phyloP scores from a whole-genome alignment of 2,329 filamentous ascomycete species.

The Cladobotryum mycophilum region DNA sequence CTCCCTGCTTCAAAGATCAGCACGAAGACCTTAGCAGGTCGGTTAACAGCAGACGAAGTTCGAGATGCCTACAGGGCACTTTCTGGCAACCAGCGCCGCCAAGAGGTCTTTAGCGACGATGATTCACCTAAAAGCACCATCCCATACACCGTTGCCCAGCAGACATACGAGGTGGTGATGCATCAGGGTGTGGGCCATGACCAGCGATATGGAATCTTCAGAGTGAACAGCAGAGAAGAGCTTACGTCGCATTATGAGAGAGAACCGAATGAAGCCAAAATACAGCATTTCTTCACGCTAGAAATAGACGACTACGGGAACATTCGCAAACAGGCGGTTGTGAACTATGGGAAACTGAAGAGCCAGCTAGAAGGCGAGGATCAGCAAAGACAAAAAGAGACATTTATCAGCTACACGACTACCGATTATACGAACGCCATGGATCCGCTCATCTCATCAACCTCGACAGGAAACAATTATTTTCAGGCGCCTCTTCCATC shows the following conservation, averaged over 20 bases:
- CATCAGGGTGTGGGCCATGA: neutral
- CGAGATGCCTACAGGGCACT: slow-evolving; percentile 8
- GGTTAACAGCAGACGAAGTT: slow-evolving; percentile 1
- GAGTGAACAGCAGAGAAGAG: neutral
- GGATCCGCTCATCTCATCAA: too few species aligned
- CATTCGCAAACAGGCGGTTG: too few species aligned
- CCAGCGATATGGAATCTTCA: neutral
- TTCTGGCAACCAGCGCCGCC: neutral
- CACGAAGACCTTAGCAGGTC: neutral
- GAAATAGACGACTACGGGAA: too few species aligned
- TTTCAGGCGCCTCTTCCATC: too few species aligned
- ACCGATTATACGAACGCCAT: too few species aligned
- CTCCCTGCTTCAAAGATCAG: neutral
- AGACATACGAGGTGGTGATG: neutral
- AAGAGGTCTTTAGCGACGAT: neutral
- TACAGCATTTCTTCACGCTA: too few species aligned
- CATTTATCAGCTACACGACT: too few species aligned
- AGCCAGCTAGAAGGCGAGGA: too few species aligned
- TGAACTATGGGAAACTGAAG: too few species aligned
- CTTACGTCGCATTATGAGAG: neutral
- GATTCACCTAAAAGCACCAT: neutral
- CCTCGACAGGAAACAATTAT: too few species aligned
- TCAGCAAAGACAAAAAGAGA: too few species aligned
- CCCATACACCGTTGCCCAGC: neutral
- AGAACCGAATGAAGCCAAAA: too few species aligned